A percentile compares a stretch with the other conserved stretches of the same genome.
These are phyloP conservation scores for Periconia digitata DNA, from an alignment of 2,329 filamentous ascomycete genomes.

Conservation along the genomic window DNA sequence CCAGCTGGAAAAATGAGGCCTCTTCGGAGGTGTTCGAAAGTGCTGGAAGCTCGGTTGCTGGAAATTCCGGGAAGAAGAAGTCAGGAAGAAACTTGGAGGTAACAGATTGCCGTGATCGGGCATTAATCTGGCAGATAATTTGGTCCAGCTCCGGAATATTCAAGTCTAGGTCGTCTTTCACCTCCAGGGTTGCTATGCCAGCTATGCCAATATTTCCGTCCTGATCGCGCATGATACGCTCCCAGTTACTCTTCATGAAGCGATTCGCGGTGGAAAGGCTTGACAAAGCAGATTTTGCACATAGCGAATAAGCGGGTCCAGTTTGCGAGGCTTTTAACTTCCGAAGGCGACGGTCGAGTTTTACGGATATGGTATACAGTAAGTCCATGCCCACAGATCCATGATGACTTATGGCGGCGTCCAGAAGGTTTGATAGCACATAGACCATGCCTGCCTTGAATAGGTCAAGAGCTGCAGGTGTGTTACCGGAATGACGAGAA, in stretches of 20 bases:
- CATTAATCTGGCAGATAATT: slow-evolving; percentile 14
- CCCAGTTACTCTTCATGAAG: slow-evolving; percentile 17
- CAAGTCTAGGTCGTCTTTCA: slow-evolving; percentile 20
- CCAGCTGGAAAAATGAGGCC: slow-evolving; percentile 29
- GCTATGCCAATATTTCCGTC: slow-evolving; percentile 6
- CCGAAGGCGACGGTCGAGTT: slow-evolving; percentile 23
- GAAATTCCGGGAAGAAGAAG: slow-evolving; percentile 9
- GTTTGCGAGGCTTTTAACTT: slow-evolving; percentile 21
- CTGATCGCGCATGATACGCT: not conserved
- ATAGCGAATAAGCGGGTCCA: slow-evolving; percentile 3
- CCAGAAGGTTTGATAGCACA: slow-evolving; percentile 49
- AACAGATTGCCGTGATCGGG: slow-evolving; percentile 2
- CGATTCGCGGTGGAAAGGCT: slow-evolving; percentile 7
- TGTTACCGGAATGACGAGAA: slow-evolving; percentile 20
- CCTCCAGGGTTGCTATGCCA: slow-evolving; percentile 10
- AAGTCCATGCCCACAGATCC: slow-evolving; percentile 9
- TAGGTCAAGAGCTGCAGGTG: not conserved
- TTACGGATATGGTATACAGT: slow-evolving; percentile 18
- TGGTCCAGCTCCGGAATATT: slow-evolving; percentile 16
- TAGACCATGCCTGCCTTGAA: slow-evolving; percentile 59
- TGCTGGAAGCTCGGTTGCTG: slow-evolving; percentile 9
- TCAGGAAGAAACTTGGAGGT: slow-evolving; percentile 14
- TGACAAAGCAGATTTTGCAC: slow-evolving; percentile 3
- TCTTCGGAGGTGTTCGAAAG: slow-evolving; percentile 9
- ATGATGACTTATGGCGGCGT: slow-evolving; percentile 2